Evolutionary conservation across 2,329 filamentous ascomycete genomes (phyloP).

Genomic region (Colletotrichum chlorophyti): DNA sequence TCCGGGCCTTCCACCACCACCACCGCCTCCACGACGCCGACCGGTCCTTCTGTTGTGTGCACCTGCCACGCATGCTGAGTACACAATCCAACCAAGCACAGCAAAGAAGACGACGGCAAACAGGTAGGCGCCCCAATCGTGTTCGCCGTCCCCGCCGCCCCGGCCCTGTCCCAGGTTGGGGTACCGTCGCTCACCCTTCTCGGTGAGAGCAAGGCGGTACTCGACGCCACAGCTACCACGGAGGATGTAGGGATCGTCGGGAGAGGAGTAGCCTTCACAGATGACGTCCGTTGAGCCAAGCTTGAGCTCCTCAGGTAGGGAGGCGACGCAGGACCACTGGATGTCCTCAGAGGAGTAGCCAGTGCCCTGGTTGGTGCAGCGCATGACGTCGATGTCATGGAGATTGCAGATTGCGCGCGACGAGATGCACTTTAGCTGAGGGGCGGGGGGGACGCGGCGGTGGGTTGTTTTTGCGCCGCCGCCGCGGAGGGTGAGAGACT

Average conservation of each 20-base stretch:
- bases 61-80: slow-evolving; percentile 52
- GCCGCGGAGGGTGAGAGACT: slow-evolving; percentile 78
- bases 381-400: slow-evolving; percentile 81
- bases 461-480: slow-evolving; percentile 70
- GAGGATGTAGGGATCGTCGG: slow-evolving; percentile 85
- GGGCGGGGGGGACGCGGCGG: slow-evolving; percentile 77
- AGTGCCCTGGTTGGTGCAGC: slow-evolving; percentile 84
- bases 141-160: slow-evolving; percentile 41
- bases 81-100: slow-evolving; percentile 68
- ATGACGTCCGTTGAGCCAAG: slow-evolving; percentile 88
- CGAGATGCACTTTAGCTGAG: slow-evolving; percentile 80
- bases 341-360: slow-evolving; percentile 83
- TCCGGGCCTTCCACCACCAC: slow-evolving; percentile 47
- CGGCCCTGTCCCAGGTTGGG: slow-evolving; percentile 57
- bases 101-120: slow-evolving; percentile 70
- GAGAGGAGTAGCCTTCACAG: slow-evolving; percentile 83
- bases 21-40: slow-evolving; percentile 47
- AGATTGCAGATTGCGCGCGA: slow-evolving; percentile 68
- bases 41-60: slow-evolving; percentile 32
- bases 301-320: slow-evolving; percentile 66
- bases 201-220: slow-evolving; percentile 81
- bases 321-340: slow-evolving; percentile 85
- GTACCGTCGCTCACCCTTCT: slow-evolving; percentile 75
- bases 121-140: slow-evolving; percentile 47
- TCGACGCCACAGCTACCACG: slow-evolving; percentile 93